Conservation (phyloP, 2,329 filamentous ascomycete genomes). For the Fusarium floridanum region DNA sequence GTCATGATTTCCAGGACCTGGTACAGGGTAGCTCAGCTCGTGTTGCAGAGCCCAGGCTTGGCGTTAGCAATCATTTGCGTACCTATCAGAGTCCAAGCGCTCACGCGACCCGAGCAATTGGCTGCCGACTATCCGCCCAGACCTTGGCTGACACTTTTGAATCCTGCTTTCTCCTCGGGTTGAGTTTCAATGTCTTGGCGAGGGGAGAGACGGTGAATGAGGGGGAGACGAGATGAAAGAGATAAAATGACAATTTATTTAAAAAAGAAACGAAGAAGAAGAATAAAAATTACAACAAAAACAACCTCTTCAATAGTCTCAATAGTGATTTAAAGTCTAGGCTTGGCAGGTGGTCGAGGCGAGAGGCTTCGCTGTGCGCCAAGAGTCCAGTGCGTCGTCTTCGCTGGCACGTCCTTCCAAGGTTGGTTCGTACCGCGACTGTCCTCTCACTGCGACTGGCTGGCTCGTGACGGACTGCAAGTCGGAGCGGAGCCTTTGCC, state of each 20-base stretch:
- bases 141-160: conserved; percentile 10
- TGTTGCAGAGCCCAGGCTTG: background rate
- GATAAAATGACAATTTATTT: background rate
- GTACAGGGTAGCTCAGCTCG: background rate
- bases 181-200: background rate
- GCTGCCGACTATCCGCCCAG: conserved; percentile 2
- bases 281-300: background rate
- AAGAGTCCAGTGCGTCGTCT: background rate
- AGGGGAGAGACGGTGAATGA: background rate
- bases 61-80: background rate
- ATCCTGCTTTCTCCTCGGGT: background rate
- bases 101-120: conserved; percentile 27
- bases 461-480: background rate
- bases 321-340: background rate
- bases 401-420: background rate
- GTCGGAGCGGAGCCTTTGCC: conserved; percentile 21
- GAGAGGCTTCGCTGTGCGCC: background rate
- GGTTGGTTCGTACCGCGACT: background rate
- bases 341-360: background rate
- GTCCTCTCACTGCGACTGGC: background rate
- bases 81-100: background rate
- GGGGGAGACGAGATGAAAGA: too few species aligned
- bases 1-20: background rate
- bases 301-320: background rate
- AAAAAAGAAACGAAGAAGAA: background rate